Percentiles rank a stretch among this genome's conserved stretches.
Conservation (phyloP, 2,329 filamentous ascomycete genomes). For the Stachybotrys chartarum region DNA sequence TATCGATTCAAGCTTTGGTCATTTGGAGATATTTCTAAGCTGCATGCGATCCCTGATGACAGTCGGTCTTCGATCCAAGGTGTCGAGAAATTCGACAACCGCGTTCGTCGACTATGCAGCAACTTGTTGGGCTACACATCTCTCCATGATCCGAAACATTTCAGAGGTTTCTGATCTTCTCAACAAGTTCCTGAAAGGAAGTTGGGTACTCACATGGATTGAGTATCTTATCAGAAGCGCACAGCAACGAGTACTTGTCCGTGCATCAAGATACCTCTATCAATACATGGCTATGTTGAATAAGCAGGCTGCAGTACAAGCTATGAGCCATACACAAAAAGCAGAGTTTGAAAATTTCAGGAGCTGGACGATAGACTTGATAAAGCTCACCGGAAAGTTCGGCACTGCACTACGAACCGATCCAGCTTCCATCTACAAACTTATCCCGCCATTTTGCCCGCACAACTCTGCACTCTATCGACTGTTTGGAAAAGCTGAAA, state of each 20-base stretch:
- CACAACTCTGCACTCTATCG: conserved; percentile 22
- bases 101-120: conserved; percentile 15
- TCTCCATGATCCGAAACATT: too few relatives aligned
- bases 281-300: too few relatives aligned
- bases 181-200: neutral
- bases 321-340: too few relatives aligned
- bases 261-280: conserved; percentile 12
- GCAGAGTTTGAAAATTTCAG: too few relatives aligned
- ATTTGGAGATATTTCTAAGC: too few relatives aligned
- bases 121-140: neutral
- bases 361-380: conserved; percentile 26
- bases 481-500: conserved; percentile 18
- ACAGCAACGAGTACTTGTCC: neutral
- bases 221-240: neutral
- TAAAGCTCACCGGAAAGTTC: conserved; percentile 28
- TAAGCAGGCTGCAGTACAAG: too few relatives aligned
- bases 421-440: conserved; percentile 26
- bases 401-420: conserved; percentile 13
- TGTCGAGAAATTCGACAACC: conserved; percentile 3
- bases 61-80: conserved; percentile 4
- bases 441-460: conserved; percentile 31
- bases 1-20: too few relatives aligned
- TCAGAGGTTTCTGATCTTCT: too few relatives aligned
- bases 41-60: conserved; percentile 12
- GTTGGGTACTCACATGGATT: neutral